phyloP scores from a whole-genome alignment of 2,329 filamentous ascomycete species.

The Claviceps monticola region DNA sequence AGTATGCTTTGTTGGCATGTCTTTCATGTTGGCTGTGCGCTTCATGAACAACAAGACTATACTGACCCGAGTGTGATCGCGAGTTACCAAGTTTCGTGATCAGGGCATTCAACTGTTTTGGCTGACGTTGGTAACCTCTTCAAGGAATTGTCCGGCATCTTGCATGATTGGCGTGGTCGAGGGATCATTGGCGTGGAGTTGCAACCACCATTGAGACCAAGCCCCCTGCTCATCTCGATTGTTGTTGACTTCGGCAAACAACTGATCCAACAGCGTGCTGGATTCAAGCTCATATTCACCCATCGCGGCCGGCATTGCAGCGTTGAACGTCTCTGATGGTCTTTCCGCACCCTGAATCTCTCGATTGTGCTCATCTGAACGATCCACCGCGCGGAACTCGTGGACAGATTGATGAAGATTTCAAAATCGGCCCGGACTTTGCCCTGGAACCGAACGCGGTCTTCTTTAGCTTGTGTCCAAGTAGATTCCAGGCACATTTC shows the following conservation, averaged over 20 bases:
- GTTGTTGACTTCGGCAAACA: constrained; percentile 14
- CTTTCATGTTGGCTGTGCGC: constrained; percentile 8
- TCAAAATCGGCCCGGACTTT: constrained; percentile 16
- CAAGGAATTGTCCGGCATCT: too few species aligned
- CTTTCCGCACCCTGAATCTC: constrained; percentile 16
- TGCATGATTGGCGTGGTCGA: too few species aligned
- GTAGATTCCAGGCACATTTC: constrained; percentile 14
- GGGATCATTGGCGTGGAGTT: not conserved
- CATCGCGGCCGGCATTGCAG: not conserved
- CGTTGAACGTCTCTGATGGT: not conserved
- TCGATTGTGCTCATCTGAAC: constrained; percentile 17
- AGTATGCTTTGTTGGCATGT: constrained; percentile 11
- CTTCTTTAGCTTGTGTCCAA: constrained; percentile 12
- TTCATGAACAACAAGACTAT: constrained; percentile 3
- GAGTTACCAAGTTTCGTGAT: not conserved
- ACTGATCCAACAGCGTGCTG: constrained; percentile 11
- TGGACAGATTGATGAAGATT: constrained; percentile 17
- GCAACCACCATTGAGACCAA: constrained; percentile 16
- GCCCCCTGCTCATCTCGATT: constrained; percentile 14
- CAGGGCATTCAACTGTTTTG: too few species aligned
- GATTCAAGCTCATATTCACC: constrained; percentile 8
- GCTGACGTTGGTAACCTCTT: too few species aligned
- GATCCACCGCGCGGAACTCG: constrained; percentile 17
- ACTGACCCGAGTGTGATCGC: constrained; percentile 2
- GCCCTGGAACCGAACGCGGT: constrained; percentile 12